phyloP scores from a whole-genome alignment of 345 rosid species.

The Carallia brachiata region DNA sequence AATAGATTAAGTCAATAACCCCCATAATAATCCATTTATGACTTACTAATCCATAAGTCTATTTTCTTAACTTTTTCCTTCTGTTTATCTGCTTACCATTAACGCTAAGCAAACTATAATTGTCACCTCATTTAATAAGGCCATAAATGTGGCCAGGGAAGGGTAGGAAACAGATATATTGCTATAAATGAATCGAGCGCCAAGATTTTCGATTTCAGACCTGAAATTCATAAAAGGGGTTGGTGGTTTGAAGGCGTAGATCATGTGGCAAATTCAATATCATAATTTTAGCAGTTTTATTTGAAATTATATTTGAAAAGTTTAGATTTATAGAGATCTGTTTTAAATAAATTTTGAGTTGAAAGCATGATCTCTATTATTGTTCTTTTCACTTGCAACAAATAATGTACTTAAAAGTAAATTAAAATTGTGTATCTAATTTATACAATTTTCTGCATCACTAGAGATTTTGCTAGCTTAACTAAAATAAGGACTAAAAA shows the following conservation, averaged over 20 bases:
- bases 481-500: neutral
- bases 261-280: too few species aligned
- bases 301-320: too few species aligned
- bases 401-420: too few species aligned
- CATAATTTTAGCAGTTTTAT: too few species aligned
- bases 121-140: conserved; percentile 13
- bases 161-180: conserved; percentile 10
- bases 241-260: too few species aligned
- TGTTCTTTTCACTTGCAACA: too few species aligned
- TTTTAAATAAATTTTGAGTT: neutral
- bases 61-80: neutral
- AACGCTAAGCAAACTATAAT: conserved; percentile 6
- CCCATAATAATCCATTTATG: conserved; percentile 3
- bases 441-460: too few species aligned
- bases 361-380: too few species aligned
- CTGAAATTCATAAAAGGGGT: conserved; percentile 1
- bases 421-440: too few species aligned
- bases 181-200: conserved; percentile 27
- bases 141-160: conserved; percentile 24
- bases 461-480: too few species aligned
- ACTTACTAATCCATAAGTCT: neutral
- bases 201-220: conserved; percentile 15
- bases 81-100: neutral
- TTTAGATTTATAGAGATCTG: too few species aligned
- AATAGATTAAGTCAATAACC: conserved; percentile 16